phyloP scores from a whole-genome alignment of 345 rosid species.

The Brassica juncea region DNA sequence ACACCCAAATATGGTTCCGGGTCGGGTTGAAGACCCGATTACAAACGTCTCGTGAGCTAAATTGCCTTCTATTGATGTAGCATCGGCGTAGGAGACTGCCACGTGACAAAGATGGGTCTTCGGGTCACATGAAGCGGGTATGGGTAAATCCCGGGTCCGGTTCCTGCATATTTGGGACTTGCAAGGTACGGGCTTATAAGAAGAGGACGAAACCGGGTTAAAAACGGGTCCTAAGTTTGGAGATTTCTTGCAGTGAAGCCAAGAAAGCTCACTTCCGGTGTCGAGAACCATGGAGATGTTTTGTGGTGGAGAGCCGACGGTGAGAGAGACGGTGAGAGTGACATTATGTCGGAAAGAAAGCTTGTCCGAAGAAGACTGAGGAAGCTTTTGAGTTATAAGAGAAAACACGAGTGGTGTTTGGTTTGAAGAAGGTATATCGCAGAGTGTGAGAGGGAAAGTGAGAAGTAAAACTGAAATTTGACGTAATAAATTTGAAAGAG shows the following conservation, averaged over 20 bases:
- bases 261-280: constrained; percentile 83
- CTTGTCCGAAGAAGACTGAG: constrained; percentile 60
- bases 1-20: constrained; percentile 62
- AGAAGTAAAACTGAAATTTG: constrained; percentile 36
- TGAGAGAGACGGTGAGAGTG: constrained; percentile 61
- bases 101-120: constrained; percentile 57
- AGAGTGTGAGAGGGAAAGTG: constrained; percentile 32
- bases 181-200: constrained; percentile 55
- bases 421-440: constrained; percentile 30
- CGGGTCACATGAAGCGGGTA: constrained; percentile 65
- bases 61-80: constrained; percentile 65
- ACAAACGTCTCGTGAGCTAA: constrained; percentile 56
- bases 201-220: constrained; percentile 48
- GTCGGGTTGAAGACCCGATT: constrained; percentile 47
- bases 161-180: constrained; percentile 51
- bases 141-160: constrained; percentile 58
- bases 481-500: constrained; percentile 32
- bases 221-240: constrained; percentile 50
- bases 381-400: constrained; percentile 53
- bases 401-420: constrained; percentile 52
- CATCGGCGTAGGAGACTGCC: constrained; percentile 68
- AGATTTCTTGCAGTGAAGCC: constrained; percentile 70
- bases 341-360: constrained; percentile 71
- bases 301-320: constrained; percentile 71
- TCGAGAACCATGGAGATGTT: constrained; percentile 76